These are phyloP conservation scores for Cryphonectria naterciae DNA, from an alignment of 2,329 filamentous ascomycete genomes.

Conservation along the genomic window DNA sequence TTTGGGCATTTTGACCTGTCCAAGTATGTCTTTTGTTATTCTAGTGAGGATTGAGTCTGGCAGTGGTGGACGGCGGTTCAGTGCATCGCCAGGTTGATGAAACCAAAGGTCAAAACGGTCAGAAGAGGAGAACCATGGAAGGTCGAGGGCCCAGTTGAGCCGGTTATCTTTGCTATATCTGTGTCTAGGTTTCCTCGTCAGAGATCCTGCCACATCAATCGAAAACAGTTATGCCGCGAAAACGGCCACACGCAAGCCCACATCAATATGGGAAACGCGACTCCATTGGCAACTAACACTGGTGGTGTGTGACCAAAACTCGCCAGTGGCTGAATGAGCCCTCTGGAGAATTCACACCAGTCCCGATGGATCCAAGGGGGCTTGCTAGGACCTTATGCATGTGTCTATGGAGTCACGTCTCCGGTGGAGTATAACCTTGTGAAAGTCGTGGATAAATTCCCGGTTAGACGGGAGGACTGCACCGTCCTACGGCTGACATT, in stretches of 20 bases:
- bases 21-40: background rate
- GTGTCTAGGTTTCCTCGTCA: background rate
- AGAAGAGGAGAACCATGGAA: background rate
- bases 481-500: background rate
- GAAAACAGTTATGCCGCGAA: background rate
- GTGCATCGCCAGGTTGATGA: background rate
- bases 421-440: constrained; percentile 3
- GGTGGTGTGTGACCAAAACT: constrained; percentile 4
- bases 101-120: background rate
- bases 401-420: constrained; percentile 1
- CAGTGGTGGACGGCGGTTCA: background rate
- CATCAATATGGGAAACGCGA: constrained; percentile 8
- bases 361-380: constrained; percentile 1
- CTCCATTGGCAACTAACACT: background rate
- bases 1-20: constrained; percentile 5
- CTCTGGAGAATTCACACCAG: background rate
- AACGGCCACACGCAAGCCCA: background rate
- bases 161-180: background rate
- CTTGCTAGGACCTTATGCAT: background rate
- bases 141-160: background rate
- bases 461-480: background rate
- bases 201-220: background rate
- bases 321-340: constrained; percentile 5
- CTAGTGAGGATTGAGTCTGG: background rate
- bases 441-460: constrained; percentile 10